These are phyloP conservation scores for Przewalskia tangutica DNA, from an alignment of 257 asterid genomes.

Conservation along the genomic window DNA sequence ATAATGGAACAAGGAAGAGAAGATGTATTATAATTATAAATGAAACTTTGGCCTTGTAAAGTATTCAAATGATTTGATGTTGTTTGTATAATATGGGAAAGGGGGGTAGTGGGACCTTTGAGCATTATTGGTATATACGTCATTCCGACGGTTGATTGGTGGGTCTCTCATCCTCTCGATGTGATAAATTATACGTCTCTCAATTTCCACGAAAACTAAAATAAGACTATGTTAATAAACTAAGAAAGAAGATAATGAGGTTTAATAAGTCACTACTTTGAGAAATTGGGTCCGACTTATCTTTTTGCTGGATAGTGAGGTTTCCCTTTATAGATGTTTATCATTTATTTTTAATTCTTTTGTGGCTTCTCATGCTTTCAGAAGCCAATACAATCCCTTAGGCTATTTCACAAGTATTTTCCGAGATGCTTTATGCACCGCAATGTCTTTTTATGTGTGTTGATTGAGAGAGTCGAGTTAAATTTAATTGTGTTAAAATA, in stretches of 20 bases:
- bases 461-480: too few species aligned
- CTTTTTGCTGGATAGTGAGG: too few species aligned
- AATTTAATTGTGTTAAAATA: too few species aligned
- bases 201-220: neutral
- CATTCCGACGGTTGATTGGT: conserved; percentile 7
- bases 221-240: neutral
- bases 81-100: too few species aligned
- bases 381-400: neutral
- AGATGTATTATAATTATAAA: neutral
- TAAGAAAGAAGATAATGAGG: neutral
- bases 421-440: too few species aligned
- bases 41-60: neutral
- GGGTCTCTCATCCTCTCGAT: neutral
- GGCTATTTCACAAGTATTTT: neutral
- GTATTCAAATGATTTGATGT: neutral
- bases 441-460: too few species aligned
- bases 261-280: neutral
- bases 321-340: too few species aligned
- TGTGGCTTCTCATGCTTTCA: neutral
- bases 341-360: neutral
- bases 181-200: neutral
- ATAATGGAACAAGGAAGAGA: conserved; percentile 1
- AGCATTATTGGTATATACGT: conserved; percentile 32
- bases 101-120: conserved; percentile 28
- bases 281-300: too few species aligned